phyloP scores from a whole-genome alignment of 306 rosid species.

The Cyclanthera cordifolia region DNA sequence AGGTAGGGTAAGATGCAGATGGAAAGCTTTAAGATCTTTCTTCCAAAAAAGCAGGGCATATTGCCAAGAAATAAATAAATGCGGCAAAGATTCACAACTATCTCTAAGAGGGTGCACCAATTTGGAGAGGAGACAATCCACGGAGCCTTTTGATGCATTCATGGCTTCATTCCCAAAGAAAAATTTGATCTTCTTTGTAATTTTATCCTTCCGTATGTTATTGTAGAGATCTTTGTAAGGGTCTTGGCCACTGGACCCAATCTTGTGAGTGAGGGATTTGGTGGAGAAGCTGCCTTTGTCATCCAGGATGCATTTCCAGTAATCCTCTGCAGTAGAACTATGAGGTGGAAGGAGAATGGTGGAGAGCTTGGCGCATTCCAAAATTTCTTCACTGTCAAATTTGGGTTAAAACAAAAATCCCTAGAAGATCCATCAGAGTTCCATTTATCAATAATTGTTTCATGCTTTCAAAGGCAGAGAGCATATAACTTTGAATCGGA shows the following conservation, averaged over 20 bases:
- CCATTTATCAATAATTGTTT: neutral
- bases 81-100: too few species aligned
- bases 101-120: too few species aligned
- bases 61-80: too few species aligned
- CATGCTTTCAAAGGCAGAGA: neutral
- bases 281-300: neutral
- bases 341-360: neutral
- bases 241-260: too few species aligned
- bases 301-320: neutral
- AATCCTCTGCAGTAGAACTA: neutral
- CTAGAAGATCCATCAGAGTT: neutral
- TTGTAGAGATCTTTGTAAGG: neutral
- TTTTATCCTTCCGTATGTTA: too few species aligned
- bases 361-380: neutral
- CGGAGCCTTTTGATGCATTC: too few species aligned
- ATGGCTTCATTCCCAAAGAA: too few species aligned
- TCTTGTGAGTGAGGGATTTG: neutral
- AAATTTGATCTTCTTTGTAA: too few species aligned
- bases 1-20: too few species aligned
- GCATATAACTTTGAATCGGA: neutral
- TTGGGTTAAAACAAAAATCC: neutral
- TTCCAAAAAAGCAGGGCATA: too few species aligned
- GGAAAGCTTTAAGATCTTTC: too few species aligned
- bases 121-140: too few species aligned
- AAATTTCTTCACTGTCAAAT: neutral